phyloP scores from a whole-genome alignment of 2,329 filamentous ascomycete genomes.

The Epichloe sp. region DNA sequence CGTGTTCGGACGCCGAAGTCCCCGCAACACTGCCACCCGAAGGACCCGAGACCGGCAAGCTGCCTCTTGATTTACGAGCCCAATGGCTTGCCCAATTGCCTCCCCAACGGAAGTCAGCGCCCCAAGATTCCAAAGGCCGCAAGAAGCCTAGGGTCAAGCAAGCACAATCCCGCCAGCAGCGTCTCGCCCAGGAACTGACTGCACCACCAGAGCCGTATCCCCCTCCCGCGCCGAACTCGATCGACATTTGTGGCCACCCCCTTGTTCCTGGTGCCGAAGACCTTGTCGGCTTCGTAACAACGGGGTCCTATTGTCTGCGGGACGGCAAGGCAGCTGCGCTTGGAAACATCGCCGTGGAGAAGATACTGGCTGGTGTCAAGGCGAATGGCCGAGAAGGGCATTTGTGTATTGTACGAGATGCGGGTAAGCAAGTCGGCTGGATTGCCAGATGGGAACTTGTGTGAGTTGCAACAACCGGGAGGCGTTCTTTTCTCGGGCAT shows the following conservation, averaged over 20 bases:
- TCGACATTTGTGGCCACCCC: constrained; percentile 42
- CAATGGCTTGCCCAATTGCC: constrained; percentile 57
- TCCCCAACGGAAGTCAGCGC: not conserved
- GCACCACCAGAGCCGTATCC: constrained; percentile 17
- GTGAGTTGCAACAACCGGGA: constrained; percentile 13
- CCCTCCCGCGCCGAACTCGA: constrained; percentile 24
- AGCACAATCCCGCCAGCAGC: constrained; percentile 27
- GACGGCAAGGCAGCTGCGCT: constrained; percentile 65
- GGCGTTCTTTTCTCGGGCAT: too few species aligned
- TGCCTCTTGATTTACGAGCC: constrained; percentile 40
- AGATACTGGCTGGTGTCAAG: constrained; percentile 29
- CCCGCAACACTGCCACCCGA: constrained; percentile 28
- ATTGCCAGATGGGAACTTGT: constrained; percentile 65
- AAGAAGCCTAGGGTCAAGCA: constrained; percentile 12
- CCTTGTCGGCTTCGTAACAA: constrained; percentile 81
- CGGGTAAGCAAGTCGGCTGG: constrained; percentile 66
- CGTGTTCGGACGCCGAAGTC: constrained; percentile 28
- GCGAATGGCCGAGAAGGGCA: constrained; percentile 28
- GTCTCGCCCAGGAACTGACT: constrained; percentile 35
- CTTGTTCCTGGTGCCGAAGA: constrained; percentile 61
- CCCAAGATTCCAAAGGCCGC: not conserved
- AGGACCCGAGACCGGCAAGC: constrained; percentile 4
- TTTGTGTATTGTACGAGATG: constrained; percentile 69
- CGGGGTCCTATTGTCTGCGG: constrained; percentile 68
- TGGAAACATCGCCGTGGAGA: constrained; percentile 52